Evolutionary conservation across 1,284 basidiomycete genomes (phyloP).

Genomic region (Trametes sp.): DNA sequence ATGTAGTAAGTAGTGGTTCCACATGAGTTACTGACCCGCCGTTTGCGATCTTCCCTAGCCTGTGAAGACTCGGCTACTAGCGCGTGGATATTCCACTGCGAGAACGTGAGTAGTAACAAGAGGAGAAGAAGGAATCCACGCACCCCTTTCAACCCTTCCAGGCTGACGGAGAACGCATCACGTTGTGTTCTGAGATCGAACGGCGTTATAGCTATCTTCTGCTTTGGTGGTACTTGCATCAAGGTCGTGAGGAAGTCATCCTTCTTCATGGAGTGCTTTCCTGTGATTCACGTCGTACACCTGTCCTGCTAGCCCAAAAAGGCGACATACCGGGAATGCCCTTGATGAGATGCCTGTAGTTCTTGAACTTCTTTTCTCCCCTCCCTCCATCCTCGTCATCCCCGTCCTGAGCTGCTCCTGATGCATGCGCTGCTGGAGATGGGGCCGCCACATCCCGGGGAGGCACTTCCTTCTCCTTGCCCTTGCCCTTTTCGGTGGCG

Average conservation of each 20-base stretch:
- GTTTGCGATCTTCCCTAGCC: slow-evolving; percentile 80
- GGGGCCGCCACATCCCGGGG: slow-evolving; percentile 40
- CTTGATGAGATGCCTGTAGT: slow-evolving; percentile 82
- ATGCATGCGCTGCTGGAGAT: slow-evolving; percentile 44
- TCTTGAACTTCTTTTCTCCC: slow-evolving; percentile 81
- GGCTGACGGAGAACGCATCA: slow-evolving; percentile 75
- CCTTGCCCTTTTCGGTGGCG: slow-evolving; percentile 66
- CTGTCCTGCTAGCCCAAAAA: slow-evolving; percentile 15
- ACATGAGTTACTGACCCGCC: slow-evolving; percentile 59
- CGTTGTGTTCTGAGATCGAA: slow-evolving; percentile 73
- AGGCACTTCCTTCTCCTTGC: slow-evolving; percentile 62
- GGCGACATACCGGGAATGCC: slow-evolving; percentile 69
- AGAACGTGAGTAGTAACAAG: slow-evolving; percentile 30
- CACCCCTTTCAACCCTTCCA: slow-evolving; percentile 80
- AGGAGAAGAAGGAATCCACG: slow-evolving; percentile 44
- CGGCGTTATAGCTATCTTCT: slow-evolving; percentile 65
- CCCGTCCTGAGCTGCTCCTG: slow-evolving; percentile 53
- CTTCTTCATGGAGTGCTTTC: slow-evolving; percentile 85
- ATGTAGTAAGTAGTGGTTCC: slow-evolving; percentile 11
- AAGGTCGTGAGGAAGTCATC: slow-evolving; percentile 73
- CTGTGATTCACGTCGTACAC: slow-evolving; percentile 42
- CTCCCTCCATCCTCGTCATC: slow-evolving; percentile 58
- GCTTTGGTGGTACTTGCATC: slow-evolving; percentile 76
- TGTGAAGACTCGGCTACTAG: slow-evolving; percentile 75
- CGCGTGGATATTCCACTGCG: slow-evolving; percentile 72